Evolutionary conservation across 352 stramenopile genomes (phyloP), one percentile per base, ranked within the genome.

Genomic region (Plasmopara halstedii): DNA sequence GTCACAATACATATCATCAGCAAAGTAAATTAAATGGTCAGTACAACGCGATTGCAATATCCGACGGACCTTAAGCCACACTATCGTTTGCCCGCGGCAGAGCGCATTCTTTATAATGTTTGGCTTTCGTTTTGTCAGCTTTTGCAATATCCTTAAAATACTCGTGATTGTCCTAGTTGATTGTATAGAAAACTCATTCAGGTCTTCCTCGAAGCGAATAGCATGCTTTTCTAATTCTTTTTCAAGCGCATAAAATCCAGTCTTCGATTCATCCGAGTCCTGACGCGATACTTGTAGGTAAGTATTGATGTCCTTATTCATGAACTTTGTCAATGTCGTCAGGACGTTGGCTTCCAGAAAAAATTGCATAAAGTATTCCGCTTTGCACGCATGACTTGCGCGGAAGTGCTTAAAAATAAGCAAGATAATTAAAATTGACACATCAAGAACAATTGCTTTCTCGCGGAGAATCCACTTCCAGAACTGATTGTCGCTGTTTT

Each of bases 401-500:
- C 80, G 76, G 10, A 86, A 84, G 38, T 91, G 76, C 52, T 91
- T 91, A 56, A 78, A 82, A 29, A 91, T 50, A 8, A 85, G 43
- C 33, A 91, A 45, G 19, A 86, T 78, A 13, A 76, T 58, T 42
- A 84, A 50, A 22, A 65, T 78, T 21, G 72, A 73, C 15, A 87
- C 70, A 49, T 91, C 80, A 13, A 91, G 57, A 31, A 91, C 70
- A 35, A 91, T 77, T 15, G 65, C 49, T 39, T 91, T 91, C 46
- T 91, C 80, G 21, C 80, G 76, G 42, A 88, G 57, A 45, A 91
- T 86, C 74, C 76, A 91, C 35, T 77, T 84, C 75, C 77, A 88
- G 45, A 86, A 91, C 34, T 70, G 49, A 44, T 76, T 70, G 46
- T 91, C 80, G 18, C 72, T 77, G 18, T 49, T 46, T 20, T 76